Conservation (phyloP, 306 rosid species). For the Trifolium dubium region DNA sequence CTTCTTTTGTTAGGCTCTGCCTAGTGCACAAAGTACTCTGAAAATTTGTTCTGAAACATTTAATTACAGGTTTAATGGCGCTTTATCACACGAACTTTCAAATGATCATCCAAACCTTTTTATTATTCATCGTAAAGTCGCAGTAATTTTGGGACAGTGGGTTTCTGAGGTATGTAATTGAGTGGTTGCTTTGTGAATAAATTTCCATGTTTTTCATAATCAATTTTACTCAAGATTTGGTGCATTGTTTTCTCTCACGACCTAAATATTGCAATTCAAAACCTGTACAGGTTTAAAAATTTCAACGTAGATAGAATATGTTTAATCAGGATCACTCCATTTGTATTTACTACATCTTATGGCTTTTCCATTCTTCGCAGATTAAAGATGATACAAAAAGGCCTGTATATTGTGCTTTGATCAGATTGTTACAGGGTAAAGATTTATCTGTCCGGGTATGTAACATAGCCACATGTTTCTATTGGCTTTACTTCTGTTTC, state of each 20-base stretch:
- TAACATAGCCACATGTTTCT: constrained; percentile 33
- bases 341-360: constrained; percentile 28
- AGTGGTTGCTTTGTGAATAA: constrained; percentile 26
- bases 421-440: constrained; percentile 82
- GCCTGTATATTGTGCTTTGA: constrained; percentile 88
- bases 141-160: constrained; percentile 94
- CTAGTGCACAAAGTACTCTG: constrained; percentile 17
- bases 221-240: constrained; percentile 31
- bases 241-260: constrained; percentile 17
- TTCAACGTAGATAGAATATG: background rate
- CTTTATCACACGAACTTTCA: constrained; percentile 85
- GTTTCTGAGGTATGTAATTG: constrained; percentile 85
- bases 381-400: constrained; percentile 89
- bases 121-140: constrained; percentile 90
- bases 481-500: constrained; percentile 26
- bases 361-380: constrained; percentile 55
- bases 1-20: constrained; percentile 27
- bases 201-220: constrained; percentile 29
- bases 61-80: constrained; percentile 88
- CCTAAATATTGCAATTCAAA: constrained; percentile 14
- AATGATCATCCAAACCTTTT: constrained; percentile 87
- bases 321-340: constrained; percentile 22
- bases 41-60: constrained; percentile 35
- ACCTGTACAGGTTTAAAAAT: constrained; percentile 10
- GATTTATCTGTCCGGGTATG: constrained; percentile 89